These are phyloP conservation scores for Phytophthora sp. DNA, from an alignment of 352 stramenopile species.

Conservation along the genomic window DNA sequence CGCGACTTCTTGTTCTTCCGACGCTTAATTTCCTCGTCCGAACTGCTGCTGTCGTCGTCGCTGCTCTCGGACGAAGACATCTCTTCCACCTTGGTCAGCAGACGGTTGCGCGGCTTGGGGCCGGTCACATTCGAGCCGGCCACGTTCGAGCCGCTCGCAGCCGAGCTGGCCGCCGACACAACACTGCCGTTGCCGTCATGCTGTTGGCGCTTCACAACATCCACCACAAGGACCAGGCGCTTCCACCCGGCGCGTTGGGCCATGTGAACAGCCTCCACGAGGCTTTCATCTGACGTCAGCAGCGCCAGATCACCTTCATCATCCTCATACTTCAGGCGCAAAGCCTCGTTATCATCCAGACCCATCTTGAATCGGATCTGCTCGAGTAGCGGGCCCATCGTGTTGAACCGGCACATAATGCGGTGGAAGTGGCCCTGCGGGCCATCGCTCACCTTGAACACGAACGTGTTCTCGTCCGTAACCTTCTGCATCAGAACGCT, in stretches of 20 bases:
- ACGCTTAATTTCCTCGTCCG: slow-evolving; percentile 50
- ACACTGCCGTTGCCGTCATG: slow-evolving; percentile 41
- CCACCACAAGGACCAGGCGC: slow-evolving; percentile 81
- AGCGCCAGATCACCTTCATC: slow-evolving; percentile 88
- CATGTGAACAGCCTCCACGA: slow-evolving; percentile 88
- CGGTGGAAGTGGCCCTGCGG: slow-evolving; percentile 85
- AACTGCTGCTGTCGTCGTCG: slow-evolving; percentile 41
- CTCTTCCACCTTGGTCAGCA: slow-evolving; percentile 86
- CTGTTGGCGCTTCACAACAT: slow-evolving; percentile 62
- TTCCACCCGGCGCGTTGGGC: slow-evolving; percentile 87
- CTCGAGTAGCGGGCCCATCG: slow-evolving; percentile 70
- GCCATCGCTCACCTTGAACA: slow-evolving; percentile 91
- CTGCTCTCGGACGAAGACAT: slow-evolving; percentile 59
- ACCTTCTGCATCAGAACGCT: slow-evolving; percentile 75
- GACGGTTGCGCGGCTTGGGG: slow-evolving; percentile 44
- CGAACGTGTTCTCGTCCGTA: slow-evolving; percentile 73
- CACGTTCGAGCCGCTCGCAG: slow-evolving; percentile 26
- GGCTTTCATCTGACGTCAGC: slow-evolving; percentile 84
- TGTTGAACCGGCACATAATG: slow-evolving; percentile 82
- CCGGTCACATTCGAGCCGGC: slow-evolving; percentile 18
- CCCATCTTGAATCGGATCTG: slow-evolving; percentile 88
- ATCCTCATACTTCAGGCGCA: slow-evolving; percentile 89
- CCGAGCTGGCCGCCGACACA: slow-evolving; percentile 44
- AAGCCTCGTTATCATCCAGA: slow-evolving; percentile 53
- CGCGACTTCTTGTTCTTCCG: slow-evolving; percentile 53